Conservation (phyloP, 345 rosid genomes). For the Eucalyptus guilfoylei region DNA sequence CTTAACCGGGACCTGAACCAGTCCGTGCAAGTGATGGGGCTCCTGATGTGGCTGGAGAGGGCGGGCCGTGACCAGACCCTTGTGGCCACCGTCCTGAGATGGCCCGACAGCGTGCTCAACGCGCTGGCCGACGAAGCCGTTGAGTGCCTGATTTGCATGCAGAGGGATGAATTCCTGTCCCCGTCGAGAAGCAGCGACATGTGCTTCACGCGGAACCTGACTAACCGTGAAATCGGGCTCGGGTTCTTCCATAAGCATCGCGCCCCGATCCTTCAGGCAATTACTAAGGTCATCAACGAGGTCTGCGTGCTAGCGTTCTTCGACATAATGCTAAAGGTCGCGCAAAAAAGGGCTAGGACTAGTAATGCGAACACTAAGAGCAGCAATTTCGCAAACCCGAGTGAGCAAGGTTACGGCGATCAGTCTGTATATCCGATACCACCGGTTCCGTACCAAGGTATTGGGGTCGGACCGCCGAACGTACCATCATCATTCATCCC, state of each 20-base stretch:
- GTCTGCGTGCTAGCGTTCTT: slow-evolving; percentile 40
- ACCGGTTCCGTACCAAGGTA: not conserved
- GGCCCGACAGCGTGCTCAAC: slow-evolving; percentile 16
- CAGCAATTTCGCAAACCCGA: not conserved
- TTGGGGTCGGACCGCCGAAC: not conserved
- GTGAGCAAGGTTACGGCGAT: not conserved
- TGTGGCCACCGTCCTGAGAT: slow-evolving; percentile 2
- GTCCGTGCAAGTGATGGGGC: slow-evolving; percentile 44
- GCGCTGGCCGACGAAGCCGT: slow-evolving; percentile 38
- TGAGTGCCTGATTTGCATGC: slow-evolving; percentile 27
- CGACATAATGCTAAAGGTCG: slow-evolving; percentile 13
- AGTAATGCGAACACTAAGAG: not conserved
- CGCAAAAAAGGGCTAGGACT: not conserved
- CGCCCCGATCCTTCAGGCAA: not conserved
- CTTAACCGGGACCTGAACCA: slow-evolving; percentile 31
- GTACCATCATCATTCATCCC: not conserved
- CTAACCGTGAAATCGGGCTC: slow-evolving; percentile 9
- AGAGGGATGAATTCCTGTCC: not conserved
- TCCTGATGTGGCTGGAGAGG: slow-evolving; percentile 52
- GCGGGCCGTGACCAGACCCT: not conserved
- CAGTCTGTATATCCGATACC: not conserved
- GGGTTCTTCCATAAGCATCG: slow-evolving; percentile 23
- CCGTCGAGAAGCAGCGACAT: not conserved
- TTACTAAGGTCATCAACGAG: slow-evolving; percentile 12
- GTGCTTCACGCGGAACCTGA: slow-evolving; percentile 2